phyloP scores from a whole-genome alignment of 1,284 basidiomycete genomes.

The Phylloporus sp. region DNA sequence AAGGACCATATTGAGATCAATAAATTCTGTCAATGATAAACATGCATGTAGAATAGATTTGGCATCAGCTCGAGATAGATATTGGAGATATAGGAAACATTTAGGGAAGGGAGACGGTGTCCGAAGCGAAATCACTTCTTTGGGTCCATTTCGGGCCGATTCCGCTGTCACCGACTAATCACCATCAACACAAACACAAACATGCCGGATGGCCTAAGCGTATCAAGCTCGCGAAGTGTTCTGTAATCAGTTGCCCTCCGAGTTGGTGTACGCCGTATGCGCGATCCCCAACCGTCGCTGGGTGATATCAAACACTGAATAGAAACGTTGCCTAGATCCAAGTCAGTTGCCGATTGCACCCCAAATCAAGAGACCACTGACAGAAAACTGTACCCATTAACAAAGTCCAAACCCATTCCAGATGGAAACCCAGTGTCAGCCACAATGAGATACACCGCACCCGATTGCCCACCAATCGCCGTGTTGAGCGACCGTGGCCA shows the following conservation, averaged over 20 bases:
- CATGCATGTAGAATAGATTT: no score
- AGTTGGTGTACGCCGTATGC: constrained; percentile 51
- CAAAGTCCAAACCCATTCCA: constrained; percentile 4
- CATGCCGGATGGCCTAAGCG: no score
- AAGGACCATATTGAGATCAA: no score
- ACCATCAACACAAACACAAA: no score
- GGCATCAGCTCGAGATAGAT: no score
- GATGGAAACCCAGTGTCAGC: constrained; percentile 1
- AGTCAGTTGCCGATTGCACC: not conserved
- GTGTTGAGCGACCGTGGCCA: constrained; percentile 9
- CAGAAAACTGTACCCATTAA: constrained; percentile 5
- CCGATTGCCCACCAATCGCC: not conserved
- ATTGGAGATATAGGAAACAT: no score
- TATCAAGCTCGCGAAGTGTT: no score
- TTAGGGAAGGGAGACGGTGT: no score
- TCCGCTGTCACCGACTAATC: no score
- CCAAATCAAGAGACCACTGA: not conserved
- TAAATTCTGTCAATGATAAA: no score
- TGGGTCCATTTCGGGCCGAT: no score
- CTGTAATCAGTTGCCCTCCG: constrained; percentile 47
- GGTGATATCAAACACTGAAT: constrained; percentile 55
- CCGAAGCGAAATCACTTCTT: no score
- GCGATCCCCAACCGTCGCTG: constrained; percentile 55
- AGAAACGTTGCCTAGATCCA: constrained; percentile 48
- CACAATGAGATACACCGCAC: constrained; percentile 3